Evolutionary conservation across 805 yeast genomes (phyloP).

Genomic region (Hanseniaspora meyeri): DNA sequence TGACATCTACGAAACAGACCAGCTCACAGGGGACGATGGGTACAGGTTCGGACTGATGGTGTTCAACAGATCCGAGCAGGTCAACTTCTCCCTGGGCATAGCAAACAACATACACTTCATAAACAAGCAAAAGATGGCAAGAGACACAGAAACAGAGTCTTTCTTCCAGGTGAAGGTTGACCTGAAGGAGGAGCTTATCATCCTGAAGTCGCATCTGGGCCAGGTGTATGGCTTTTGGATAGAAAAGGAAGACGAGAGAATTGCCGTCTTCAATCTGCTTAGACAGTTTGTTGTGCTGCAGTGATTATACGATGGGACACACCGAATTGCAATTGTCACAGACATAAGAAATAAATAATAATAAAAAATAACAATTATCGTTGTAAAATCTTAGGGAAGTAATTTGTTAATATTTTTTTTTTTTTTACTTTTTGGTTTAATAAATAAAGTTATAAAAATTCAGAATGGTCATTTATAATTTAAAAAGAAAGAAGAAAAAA

Average conservation of each 20-base stretch:
- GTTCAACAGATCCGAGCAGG: slow-evolving; percentile 55
- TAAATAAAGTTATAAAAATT: neutral
- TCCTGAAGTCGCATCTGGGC: slow-evolving; percentile 53
- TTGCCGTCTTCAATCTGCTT: slow-evolving; percentile 39
- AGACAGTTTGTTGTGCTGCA: slow-evolving; percentile 14
- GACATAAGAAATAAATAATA: neutral
- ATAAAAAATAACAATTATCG: neutral
- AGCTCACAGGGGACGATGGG: slow-evolving; percentile 24
- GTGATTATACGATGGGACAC: too few species aligned
- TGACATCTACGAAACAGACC: slow-evolving; percentile 1
- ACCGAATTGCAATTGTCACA: too few species aligned
- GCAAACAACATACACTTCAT: slow-evolving; percentile 40
- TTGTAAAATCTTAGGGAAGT: neutral
- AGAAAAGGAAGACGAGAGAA: slow-evolving; percentile 55
- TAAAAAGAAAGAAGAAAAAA: neutral
- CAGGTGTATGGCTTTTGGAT: slow-evolving; percentile 73
- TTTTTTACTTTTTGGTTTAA: neutral
- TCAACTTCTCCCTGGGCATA: slow-evolving; percentile 60
- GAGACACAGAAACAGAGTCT: slow-evolving; percentile 19
- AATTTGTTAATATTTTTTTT: neutral
- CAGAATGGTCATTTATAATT: neutral
- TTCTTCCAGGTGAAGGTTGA: slow-evolving; percentile 49
- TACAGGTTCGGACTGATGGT: slow-evolving; percentile 60
- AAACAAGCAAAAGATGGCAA: slow-evolving; percentile 30
- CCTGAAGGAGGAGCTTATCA: slow-evolving; percentile 54